A percentile compares a stretch with the other conserved stretches of the same genome.
These are phyloP conservation scores for Penicilliopsis zonata DNA, from an alignment of 495 filamentous ascomycete genomes.

Conservation along the genomic window DNA sequence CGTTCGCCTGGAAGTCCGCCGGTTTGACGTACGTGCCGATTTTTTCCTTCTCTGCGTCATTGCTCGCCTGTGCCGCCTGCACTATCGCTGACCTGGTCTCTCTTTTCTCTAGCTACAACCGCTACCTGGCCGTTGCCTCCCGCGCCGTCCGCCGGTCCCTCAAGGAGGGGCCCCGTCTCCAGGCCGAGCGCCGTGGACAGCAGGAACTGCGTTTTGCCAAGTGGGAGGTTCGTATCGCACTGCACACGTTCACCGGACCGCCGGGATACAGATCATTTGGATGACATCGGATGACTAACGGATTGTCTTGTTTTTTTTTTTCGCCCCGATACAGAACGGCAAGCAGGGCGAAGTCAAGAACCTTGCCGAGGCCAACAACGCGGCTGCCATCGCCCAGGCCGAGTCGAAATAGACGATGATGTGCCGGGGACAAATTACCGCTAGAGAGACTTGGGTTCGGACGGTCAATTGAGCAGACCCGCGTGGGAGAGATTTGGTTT, in stretches of 20 bases:
- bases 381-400: constrained; percentile 37
- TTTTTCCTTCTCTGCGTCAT: not conserved
- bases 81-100: constrained; percentile 22
- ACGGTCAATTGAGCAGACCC: no score
- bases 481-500: no score
- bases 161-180: constrained; percentile 80
- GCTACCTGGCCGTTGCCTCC: constrained; percentile 44
- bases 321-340: constrained; percentile 55
- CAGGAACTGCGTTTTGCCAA: constrained; percentile 88
- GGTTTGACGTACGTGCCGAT: constrained; percentile 88
- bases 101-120: constrained; percentile 32
- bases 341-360: constrained; percentile 84
- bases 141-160: constrained; percentile 66
- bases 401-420: constrained; percentile 27
- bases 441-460: no score
- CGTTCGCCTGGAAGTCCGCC: constrained; percentile 95
- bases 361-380: constrained; percentile 60
- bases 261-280: constrained; percentile 7
- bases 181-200: constrained; percentile 80
- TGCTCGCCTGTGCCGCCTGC: constrained; percentile 3
- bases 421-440: no score
- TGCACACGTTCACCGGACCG: no score
- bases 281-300: constrained; percentile 11
- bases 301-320: constrained; percentile 1
- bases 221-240: constrained; percentile 80